phyloP scores from a whole-genome alignment of 2,329 filamentous ascomycete species.

The Verticillium alfalfae region DNA sequence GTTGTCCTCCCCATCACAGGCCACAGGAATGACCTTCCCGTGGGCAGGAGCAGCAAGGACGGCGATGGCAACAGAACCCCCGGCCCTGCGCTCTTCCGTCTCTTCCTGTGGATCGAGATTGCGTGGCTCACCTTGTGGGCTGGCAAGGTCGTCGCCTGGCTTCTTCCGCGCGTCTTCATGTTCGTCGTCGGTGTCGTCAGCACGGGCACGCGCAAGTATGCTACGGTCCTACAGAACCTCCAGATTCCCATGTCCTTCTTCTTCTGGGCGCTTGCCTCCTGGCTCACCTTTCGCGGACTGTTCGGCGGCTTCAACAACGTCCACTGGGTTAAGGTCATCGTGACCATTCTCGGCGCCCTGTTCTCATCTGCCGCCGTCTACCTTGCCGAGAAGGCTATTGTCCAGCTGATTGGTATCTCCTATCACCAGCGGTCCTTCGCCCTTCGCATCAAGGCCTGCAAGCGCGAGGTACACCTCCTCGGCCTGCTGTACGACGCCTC shows the following conservation, averaged over 20 bases:
- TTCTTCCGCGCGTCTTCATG: conserved; percentile 58
- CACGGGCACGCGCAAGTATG: conserved; percentile 66
- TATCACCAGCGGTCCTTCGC: conserved; percentile 84
- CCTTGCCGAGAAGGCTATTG: conserved; percentile 70
- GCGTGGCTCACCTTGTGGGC: conserved; percentile 64
- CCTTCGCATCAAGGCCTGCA: conserved; percentile 80
- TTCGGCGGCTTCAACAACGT: conserved; percentile 33
- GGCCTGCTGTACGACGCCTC: conserved; percentile 88
- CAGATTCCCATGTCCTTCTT: conserved; percentile 64
- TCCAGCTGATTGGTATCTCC: conserved; percentile 78
- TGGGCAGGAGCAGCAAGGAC: not conserved
- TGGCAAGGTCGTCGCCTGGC: conserved; percentile 58
- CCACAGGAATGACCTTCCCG: conserved; percentile 14
- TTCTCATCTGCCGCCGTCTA: conserved; percentile 66
- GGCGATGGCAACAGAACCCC: not conserved
- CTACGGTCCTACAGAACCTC: conserved; percentile 56
- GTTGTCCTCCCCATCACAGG: conserved; percentile 45
- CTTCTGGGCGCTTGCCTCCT: conserved; percentile 60
- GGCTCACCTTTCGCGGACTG: conserved; percentile 56
- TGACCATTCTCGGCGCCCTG: conserved; percentile 59
- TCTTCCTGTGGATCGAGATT: conserved; percentile 66
- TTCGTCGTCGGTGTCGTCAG: conserved; percentile 65
- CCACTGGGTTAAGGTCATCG: conserved; percentile 52
- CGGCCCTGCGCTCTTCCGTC: conserved; percentile 49
- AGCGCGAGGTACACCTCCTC: conserved; percentile 76